A percentile compares a stretch with the other conserved stretches of the same genome.
phyloP scores from a whole-genome alignment of 2,329 filamentous ascomycete species.

The Davidsoniella virescens region DNA sequence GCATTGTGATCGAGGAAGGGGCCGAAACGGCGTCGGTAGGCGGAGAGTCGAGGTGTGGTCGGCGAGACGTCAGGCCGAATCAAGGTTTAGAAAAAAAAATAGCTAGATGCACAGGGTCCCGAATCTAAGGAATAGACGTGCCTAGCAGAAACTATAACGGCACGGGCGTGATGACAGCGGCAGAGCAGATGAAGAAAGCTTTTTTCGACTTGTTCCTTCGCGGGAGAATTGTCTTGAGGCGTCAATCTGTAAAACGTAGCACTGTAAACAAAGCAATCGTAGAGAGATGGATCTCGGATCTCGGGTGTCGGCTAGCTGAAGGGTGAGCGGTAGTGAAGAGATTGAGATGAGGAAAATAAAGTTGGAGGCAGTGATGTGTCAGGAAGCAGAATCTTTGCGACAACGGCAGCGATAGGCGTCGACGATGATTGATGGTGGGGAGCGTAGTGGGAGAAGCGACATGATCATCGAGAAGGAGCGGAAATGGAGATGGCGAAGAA shows the following conservation, averaged over 20 bases:
- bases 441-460: constrained; percentile 6
- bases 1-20: constrained; percentile 7
- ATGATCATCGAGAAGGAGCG: constrained; percentile 3
- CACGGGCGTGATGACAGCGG: no score
- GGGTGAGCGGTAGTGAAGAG: no score
- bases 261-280: no score
- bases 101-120: background rate
- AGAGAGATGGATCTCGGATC: no score
- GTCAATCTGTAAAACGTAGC: no score
- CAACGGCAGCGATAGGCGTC: background rate
- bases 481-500: background rate
- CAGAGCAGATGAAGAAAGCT: no score
- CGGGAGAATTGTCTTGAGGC: no score
- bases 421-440: background rate
- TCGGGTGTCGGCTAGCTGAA: no score
- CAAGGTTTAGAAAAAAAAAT: background rate
- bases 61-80: background rate
- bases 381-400: background rate
- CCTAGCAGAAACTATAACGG: no score
- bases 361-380: background rate
- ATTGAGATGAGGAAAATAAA: no score
- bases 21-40: background rate
- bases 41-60: background rate
- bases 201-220: background rate
- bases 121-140: background rate